phyloP scores from a whole-genome alignment of 31 red algal species.

The Odonthalia washingtoniensis region DNA sequence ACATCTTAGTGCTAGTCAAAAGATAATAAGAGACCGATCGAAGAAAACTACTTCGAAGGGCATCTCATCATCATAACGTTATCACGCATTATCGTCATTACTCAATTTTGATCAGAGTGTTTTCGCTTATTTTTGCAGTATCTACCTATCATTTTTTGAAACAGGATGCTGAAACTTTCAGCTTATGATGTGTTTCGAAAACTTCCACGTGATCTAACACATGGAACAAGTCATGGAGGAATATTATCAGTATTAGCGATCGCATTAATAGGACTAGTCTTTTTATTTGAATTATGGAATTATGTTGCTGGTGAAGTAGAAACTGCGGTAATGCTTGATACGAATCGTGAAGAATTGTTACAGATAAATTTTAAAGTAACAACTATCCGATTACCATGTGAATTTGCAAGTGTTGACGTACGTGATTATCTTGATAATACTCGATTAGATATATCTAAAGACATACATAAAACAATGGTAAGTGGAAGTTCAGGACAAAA shows the following conservation, averaged over 20 bases:
- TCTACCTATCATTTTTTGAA: no score
- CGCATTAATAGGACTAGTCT: conserved; percentile 58
- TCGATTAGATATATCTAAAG: conserved; percentile 68
- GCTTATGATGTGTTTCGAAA: conserved; percentile 85
- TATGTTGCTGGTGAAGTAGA: conserved; percentile 72
- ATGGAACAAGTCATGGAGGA: conserved; percentile 74
- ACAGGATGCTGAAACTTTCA: conserved; percentile 83
- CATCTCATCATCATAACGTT: no score
- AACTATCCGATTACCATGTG: conserved; percentile 68
- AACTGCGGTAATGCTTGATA: conserved; percentile 79
- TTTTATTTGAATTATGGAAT: conserved; percentile 82
- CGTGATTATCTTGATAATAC: conserved; percentile 82
- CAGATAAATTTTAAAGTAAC: conserved; percentile 76
- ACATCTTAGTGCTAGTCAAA: no score
- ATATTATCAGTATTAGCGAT: conserved; percentile 68
- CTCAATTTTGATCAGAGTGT: no score
- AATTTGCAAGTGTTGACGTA: conserved; percentile 77
- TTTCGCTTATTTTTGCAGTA: no score
- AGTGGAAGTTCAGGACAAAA: conserved; percentile 51
- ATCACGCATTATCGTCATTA: no score
- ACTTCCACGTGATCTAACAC: conserved; percentile 81
- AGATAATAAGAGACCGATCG: no score
- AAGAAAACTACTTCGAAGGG: no score
- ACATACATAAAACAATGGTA: conserved; percentile 87
- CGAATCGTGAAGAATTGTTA: conserved; percentile 61